Conservation (phyloP, 192 early-diverging fungal genomes). For the Rhizophagus sp. region DNA sequence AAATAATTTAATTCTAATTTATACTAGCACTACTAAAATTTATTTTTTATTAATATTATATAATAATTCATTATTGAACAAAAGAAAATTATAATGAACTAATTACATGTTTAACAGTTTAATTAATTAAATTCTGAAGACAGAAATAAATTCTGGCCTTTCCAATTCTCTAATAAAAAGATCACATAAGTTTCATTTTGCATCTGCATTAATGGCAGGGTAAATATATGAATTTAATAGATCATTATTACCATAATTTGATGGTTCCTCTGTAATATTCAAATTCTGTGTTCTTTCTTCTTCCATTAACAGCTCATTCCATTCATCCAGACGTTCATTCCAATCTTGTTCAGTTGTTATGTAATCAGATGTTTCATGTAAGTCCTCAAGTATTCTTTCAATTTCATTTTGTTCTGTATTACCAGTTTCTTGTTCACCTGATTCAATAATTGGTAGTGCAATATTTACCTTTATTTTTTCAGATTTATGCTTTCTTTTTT, state of each 20-base stretch:
- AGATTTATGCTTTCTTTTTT: neutral
- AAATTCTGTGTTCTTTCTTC: neutral
- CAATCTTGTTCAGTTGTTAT: neutral
- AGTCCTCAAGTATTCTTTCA: neutral
- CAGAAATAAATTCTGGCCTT: too few relatives aligned
- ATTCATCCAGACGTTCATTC: neutral
- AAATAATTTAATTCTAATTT: too few relatives aligned
- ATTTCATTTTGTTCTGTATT: neutral
- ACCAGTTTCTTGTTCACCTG: neutral
- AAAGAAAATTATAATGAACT: too few relatives aligned
- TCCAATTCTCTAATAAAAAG: too few relatives aligned
- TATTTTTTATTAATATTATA: too few relatives aligned
- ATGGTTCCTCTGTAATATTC: neutral
- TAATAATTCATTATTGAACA: too few relatives aligned
- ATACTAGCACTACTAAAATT: too few relatives aligned
- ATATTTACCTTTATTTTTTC: neutral
- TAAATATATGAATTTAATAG: conserved; percentile 18
- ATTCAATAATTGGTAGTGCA: neutral
- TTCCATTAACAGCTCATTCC: conserved; percentile 10
- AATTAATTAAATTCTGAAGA: too few relatives aligned
- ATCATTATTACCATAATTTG: neutral
- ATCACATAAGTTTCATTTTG: conserved; percentile 12
- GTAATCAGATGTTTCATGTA: neutral
- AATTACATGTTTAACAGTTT: too few relatives aligned
- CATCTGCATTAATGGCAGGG: neutral